Evolutionary conservation across 2,329 filamentous ascomycete genomes (phyloP).

Genomic region (Xenosphaeropsis pyriputrescens): DNA sequence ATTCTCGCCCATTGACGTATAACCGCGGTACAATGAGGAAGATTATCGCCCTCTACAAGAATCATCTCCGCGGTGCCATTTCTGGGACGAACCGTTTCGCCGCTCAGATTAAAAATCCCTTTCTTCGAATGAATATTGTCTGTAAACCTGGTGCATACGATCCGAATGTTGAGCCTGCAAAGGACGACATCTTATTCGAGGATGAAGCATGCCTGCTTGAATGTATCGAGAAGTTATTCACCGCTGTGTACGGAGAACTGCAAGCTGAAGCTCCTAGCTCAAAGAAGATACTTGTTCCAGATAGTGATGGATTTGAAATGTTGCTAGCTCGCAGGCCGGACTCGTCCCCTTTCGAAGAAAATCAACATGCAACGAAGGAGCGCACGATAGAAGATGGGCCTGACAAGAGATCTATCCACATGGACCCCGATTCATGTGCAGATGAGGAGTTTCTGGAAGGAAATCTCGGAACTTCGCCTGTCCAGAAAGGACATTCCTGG

Average conservation of each 20-base stretch:
- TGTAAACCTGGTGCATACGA: constrained; percentile 54
- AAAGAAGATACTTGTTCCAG: constrained; percentile 1
- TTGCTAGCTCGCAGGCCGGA: too few species aligned
- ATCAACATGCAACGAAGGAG: too few species aligned
- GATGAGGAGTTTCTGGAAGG: too few species aligned
- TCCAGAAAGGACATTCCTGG: too few species aligned
- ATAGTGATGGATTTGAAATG: too few species aligned
- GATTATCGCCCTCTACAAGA: constrained; percentile 36
- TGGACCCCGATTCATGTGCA: too few species aligned
- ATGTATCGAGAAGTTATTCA: constrained; percentile 14
- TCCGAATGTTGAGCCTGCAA: constrained; percentile 55
- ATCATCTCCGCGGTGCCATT: constrained; percentile 24
- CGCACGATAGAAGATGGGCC: too few species aligned
- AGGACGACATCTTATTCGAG: constrained; percentile 57
- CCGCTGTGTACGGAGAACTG: constrained; percentile 9
- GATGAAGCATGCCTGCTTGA: constrained; percentile 31
- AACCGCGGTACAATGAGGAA: constrained; percentile 42
- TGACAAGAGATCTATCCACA: too few species aligned
- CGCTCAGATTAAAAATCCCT: constrained; percentile 30
- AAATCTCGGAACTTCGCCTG: too few species aligned
- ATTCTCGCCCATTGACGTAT: constrained; percentile 47
- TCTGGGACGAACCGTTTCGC: constrained; percentile 10
- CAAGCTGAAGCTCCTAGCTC: constrained; percentile 3
- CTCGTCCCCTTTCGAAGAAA: too few species aligned
- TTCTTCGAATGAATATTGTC: constrained; percentile 47